Evolutionary conservation across 73 alveolate genomes (phyloP), one percentile per base, ranked within the genome.

Genomic region (Paramecium sonneborni): DNA sequence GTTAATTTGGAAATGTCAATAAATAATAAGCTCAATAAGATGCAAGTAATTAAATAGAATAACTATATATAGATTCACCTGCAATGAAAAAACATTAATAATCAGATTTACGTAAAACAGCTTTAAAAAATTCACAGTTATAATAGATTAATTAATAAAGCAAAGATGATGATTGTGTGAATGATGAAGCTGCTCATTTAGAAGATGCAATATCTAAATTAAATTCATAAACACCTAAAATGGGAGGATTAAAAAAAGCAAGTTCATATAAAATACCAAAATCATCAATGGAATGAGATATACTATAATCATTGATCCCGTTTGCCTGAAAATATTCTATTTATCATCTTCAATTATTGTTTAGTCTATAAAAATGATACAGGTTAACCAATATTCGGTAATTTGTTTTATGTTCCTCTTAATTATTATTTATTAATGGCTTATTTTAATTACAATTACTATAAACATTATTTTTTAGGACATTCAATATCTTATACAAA

Each of bases 111-210:
- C 72, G 55, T 23, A 79, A 79, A 26, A 79, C 55, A 41, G 90
- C 90, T 24, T 21, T 79, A 10, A 79, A 79, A 14, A 79, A 79
- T 44, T 79, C 90, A 39, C 18, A 41, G 4, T 18, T 41, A 46
- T 43, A 79, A 79, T 43, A 38, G 18, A 79, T 43, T 1, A 39
- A 41, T 11, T 18, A 35, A 72, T 37, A n/a, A 38, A 72, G 76
- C 41, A 79, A 79, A 79, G 90, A 79, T 79, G 90, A 79, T 79
- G 90, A 79, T 44, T 79, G 21, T 46, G 74, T 79, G 0, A 79
- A 79, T 79, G 90, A 79, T 23, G 90, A 79, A 35, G 69, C 76
- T 24, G 90, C 90, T 26, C 41, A 79, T 2, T 79, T 79, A 23
- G 90, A 79, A 41, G 90, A 79, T 79, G 90, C 90, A 21, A 46